Percentiles rank a stretch among this genome's conserved stretches.
These are phyloP conservation scores for Lachnellula arida DNA, from an alignment of 2,329 filamentous ascomycete genomes.

Conservation along the genomic window DNA sequence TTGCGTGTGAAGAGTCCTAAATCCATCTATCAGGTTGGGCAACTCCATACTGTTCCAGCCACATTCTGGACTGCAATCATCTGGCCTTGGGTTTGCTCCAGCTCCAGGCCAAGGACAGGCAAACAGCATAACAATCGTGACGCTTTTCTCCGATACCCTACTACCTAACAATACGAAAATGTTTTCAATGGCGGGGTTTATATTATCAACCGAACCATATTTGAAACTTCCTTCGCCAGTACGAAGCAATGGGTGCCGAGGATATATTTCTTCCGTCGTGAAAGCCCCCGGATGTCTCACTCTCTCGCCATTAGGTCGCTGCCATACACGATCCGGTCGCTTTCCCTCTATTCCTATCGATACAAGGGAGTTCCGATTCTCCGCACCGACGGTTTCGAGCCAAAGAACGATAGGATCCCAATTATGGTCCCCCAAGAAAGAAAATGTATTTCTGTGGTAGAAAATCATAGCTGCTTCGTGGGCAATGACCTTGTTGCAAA, in stretches of 20 bases:
- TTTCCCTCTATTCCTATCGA: constrained; percentile 1
- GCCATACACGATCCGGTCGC: constrained; percentile 1
- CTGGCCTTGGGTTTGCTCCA: neutral
- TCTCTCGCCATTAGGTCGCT: neutral
- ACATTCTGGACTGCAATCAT: neutral
- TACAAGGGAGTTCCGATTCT: constrained; percentile 1
- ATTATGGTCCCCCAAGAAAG: constrained; percentile 6
- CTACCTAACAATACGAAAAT: constrained; percentile 2
- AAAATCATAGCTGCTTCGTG: constrained; percentile 3
- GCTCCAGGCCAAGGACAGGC: neutral
- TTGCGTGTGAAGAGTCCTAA: too few relatives aligned
- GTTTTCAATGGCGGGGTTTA: constrained; percentile 3
- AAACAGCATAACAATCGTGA: constrained; percentile 3
- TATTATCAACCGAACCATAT: constrained; percentile 1
- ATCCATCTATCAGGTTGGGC: constrained; percentile 5
- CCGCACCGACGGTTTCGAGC: constrained; percentile 2
- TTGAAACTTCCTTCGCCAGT: neutral
- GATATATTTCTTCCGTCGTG: neutral
- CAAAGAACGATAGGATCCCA: constrained; percentile 7
- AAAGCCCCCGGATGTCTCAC: neutral
- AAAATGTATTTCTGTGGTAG: constrained; percentile 8
- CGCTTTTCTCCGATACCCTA: neutral
- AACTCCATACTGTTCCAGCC: constrained; percentile 8
- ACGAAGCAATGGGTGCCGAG: neutral
- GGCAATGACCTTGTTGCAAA: constrained; percentile 2